Conservation (phyloP, 1,284 basidiomycete genomes). For the Melampsora larici-populina region DNA sequence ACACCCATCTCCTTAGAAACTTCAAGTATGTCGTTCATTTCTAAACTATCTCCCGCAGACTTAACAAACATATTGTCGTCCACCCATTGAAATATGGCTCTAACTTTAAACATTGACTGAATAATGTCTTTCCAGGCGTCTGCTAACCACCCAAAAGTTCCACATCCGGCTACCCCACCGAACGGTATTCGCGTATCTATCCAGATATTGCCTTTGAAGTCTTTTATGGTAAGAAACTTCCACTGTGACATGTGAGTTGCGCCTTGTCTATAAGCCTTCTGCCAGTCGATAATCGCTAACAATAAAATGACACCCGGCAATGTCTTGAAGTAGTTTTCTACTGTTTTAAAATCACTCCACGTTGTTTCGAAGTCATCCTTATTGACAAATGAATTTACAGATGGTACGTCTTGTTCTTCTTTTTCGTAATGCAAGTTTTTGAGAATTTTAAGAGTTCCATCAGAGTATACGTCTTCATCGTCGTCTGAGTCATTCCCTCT, state of each 20-base stretch:
- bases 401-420: neutral
- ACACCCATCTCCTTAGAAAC: neutral
- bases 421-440: too few relatives aligned
- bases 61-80: neutral
- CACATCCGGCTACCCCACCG: slow-evolving; percentile 12
- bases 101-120: neutral
- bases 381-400: slow-evolving; percentile 4
- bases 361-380: too few relatives aligned
- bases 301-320: neutral
- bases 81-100: neutral
- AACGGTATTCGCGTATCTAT: neutral
- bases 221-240: neutral
- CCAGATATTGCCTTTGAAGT: too few relatives aligned
- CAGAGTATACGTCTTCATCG: too few relatives aligned
- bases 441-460: too few relatives aligned
- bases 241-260: neutral
- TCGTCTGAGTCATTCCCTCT: too few relatives aligned
- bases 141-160: neutral
- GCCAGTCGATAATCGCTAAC: neutral
- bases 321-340: neutral
- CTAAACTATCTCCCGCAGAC: neutral
- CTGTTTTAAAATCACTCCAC: slow-evolving; percentile 1
- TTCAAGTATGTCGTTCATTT: neutral
- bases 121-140: neutral
- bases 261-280: slow-evolving; percentile 13